These are phyloP conservation scores for Myotisia sp. DNA, from an alignment of 2,329 filamentous ascomycete species.

Conservation along the genomic window DNA sequence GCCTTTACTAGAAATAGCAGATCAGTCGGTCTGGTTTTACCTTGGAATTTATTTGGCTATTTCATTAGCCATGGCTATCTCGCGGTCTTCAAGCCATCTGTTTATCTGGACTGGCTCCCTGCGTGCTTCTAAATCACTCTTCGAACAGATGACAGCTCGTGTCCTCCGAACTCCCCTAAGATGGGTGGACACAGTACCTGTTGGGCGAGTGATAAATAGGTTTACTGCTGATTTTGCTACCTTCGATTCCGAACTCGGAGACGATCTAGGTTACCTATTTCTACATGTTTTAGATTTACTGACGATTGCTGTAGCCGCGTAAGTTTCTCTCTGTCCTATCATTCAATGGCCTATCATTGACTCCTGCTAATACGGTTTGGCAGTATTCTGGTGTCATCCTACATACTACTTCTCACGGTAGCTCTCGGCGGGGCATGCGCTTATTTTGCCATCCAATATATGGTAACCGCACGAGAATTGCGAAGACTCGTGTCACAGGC, in stretches of 20 bases:
- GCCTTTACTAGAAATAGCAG: not conserved
- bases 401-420: constrained; percentile 1
- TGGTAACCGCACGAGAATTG: constrained; percentile 5
- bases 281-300: not conserved
- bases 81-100: constrained; percentile 48
- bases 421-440: not conserved
- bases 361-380: not conserved
- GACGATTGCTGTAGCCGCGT: constrained; percentile 3
- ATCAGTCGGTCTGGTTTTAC: constrained; percentile 8
- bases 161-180: constrained; percentile 73
- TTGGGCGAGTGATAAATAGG: constrained; percentile 82
- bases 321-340: not conserved
- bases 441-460: constrained; percentile 5
- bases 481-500: constrained; percentile 1
- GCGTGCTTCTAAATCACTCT: constrained; percentile 60
- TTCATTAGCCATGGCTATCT: constrained; percentile 45
- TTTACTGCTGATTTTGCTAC: constrained; percentile 82
- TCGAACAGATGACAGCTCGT: constrained; percentile 54
- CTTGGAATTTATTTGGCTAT: constrained; percentile 49
- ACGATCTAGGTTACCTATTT: constrained; percentile 2
- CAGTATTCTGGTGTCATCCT: constrained; percentile 3
- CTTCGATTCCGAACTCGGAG: constrained; percentile 40
- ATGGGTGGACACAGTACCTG: constrained; percentile 81
- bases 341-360: not conserved
- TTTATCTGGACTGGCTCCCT: constrained; percentile 67